Evolutionary conservation across 2,329 filamentous ascomycete genomes (phyloP).

Genomic region (Zymoseptoria tritici): DNA sequence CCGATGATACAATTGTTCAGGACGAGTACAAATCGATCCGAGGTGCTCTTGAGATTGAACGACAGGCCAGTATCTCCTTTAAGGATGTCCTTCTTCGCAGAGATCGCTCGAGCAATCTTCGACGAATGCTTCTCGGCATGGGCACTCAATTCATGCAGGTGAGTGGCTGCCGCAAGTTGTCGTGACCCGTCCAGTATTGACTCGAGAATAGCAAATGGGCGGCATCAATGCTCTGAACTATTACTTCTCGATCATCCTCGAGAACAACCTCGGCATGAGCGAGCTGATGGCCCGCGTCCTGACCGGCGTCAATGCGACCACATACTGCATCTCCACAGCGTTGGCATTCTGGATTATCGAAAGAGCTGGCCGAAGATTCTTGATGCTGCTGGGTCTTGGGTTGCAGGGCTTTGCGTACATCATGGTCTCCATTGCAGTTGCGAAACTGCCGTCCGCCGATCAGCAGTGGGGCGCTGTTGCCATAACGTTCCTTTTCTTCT

Average conservation of each 20-base stretch:
- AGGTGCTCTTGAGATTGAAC: conserved; percentile 8
- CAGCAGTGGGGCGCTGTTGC: conserved; percentile 12
- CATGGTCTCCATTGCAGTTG: conserved; percentile 10
- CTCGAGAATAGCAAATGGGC: conserved; percentile 1
- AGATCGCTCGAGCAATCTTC: conserved; percentile 9
- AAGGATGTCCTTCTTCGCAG: conserved; percentile 7
- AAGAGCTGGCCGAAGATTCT: conserved; percentile 6
- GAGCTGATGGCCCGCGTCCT: conserved; percentile 9
- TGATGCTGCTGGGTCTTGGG: conserved; percentile 7
- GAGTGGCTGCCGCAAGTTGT: neutral
- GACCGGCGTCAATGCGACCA: conserved; percentile 9
- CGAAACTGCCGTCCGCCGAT: conserved; percentile 3
- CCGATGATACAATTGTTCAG: conserved; percentile 3
- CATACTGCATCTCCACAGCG: conserved; percentile 9
- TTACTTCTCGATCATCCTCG: conserved; percentile 9
- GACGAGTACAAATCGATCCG: conserved; percentile 10
- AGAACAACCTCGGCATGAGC: conserved; percentile 10
- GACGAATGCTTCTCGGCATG: conserved; percentile 10
- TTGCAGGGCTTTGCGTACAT: conserved; percentile 8
- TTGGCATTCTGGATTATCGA: conserved; percentile 13
- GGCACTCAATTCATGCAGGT: conserved; percentile 5
- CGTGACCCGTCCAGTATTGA: neutral
- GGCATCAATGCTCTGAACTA: conserved; percentile 11
- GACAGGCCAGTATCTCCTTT: conserved; percentile 5
- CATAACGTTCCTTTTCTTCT: conserved; percentile 11